These are phyloP conservation scores for Daldinia vernicosa DNA, from an alignment of 495 filamentous ascomycete species.

Conservation along the genomic window DNA sequence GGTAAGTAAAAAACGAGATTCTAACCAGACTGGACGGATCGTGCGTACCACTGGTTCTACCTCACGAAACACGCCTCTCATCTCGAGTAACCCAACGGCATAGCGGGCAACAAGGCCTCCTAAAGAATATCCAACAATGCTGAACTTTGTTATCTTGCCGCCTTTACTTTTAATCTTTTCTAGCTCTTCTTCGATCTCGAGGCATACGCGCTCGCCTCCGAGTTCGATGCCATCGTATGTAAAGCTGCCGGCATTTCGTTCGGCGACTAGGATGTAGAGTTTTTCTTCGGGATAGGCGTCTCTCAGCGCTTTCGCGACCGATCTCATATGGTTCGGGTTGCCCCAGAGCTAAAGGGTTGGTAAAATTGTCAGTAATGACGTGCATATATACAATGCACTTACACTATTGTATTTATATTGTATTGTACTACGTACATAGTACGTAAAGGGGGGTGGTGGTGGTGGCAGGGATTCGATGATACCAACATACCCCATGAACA, in stretches of 20 bases:
- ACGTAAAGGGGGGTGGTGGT: constrained; percentile 1
- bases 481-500: constrained; percentile 80
- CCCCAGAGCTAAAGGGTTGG: constrained; percentile 77
- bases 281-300: constrained; percentile 68
- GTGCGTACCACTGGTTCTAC: constrained; percentile 75
- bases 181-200: constrained; percentile 87
- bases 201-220: constrained; percentile 85
- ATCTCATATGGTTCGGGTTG: constrained; percentile 83
- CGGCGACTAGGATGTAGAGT: constrained; percentile 77
- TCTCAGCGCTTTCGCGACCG: constrained; percentile 72
- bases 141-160: constrained; percentile 78
- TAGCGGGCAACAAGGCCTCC: constrained; percentile 90
- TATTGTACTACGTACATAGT: background rate
- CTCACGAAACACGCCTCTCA: constrained; percentile 78
- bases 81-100: constrained; percentile 83
- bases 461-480: constrained; percentile 25
- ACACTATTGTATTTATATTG: background rate
- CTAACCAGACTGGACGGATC: background rate
- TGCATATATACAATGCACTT: constrained; percentile 6
- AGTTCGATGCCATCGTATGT: constrained; percentile 96
- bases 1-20: constrained; percentile 27
- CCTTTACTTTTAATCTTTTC: constrained; percentile 70
- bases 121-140: constrained; percentile 87
- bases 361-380: constrained; percentile 36
- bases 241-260: constrained; percentile 81